Conservation (phyloP, 805 yeast species). For the Geotrichum ghanense region DNA sequence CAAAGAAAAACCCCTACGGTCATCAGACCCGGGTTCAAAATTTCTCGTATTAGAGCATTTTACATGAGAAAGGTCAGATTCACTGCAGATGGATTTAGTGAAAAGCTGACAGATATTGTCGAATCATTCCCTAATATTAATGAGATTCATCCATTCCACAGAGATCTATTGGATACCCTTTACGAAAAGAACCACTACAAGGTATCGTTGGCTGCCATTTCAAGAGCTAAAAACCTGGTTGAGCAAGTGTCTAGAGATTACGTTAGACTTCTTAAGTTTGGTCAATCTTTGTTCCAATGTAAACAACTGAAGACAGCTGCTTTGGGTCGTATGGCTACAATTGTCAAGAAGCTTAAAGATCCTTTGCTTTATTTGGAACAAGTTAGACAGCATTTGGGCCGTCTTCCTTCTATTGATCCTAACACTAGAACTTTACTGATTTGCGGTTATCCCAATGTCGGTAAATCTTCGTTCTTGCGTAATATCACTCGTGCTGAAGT, state of each 20-base stretch:
- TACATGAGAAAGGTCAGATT: slow-evolving; percentile 97
- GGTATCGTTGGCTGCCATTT: slow-evolving; percentile 88
- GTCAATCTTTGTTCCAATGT: slow-evolving; percentile 97
- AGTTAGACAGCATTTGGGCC: slow-evolving; percentile 97
- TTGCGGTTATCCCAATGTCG: slow-evolving; percentile 99
- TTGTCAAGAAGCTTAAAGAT: slow-evolving; percentile 88
- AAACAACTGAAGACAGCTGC: slow-evolving; percentile 98
- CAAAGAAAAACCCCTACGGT: slow-evolving; percentile 99
- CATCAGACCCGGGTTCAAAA: slow-evolving; percentile 90
- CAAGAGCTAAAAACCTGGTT: slow-evolving; percentile 84
- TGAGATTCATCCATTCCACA: slow-evolving; percentile 96
- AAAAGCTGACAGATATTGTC: slow-evolving; percentile 77
- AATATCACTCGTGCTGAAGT: slow-evolving; percentile 97
- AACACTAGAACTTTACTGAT: slow-evolving; percentile 94
- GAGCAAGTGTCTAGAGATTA: slow-evolving; percentile 97
- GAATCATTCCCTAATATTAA: slow-evolving; percentile 91
- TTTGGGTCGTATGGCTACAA: slow-evolving; percentile 98
- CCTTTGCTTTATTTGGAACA: slow-evolving; percentile 90
- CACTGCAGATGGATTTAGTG: slow-evolving; percentile 92
- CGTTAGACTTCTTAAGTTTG: slow-evolving; percentile 85
- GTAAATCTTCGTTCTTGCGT: slow-evolving; percentile 89
- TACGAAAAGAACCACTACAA: slow-evolving; percentile 98
- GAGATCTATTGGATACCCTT: slow-evolving; percentile 94
- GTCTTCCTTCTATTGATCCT: slow-evolving; percentile 97
- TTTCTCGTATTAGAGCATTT: slow-evolving; percentile 91